These are phyloP conservation scores for Magnaporthiopsis rhizophila DNA, from an alignment of 2,329 filamentous ascomycete species.

Conservation along the genomic window DNA sequence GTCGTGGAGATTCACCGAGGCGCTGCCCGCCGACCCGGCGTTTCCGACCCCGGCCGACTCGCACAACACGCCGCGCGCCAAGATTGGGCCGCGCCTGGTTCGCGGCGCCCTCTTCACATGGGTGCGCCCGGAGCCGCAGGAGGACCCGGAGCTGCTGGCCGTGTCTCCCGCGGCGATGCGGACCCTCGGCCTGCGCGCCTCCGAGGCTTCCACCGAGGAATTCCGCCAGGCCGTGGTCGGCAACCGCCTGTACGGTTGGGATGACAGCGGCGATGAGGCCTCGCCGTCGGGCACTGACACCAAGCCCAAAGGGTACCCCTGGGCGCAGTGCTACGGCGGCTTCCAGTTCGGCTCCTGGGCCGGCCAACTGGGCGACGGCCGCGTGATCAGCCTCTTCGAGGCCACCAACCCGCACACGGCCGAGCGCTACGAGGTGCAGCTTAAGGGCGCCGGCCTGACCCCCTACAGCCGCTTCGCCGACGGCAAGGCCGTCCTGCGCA, in stretches of 20 bases:
- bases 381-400: conserved; percentile 92
- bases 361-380: conserved; percentile 87
- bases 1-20: conserved; percentile 57
- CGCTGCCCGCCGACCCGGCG: conserved; percentile 64
- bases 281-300: not conserved
- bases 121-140: conserved; percentile 69
- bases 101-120: conserved; percentile 82
- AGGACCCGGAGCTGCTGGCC: conserved; percentile 69
- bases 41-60: conserved; percentile 78
- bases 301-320: conserved; percentile 64
- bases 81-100: conserved; percentile 74
- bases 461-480: conserved; percentile 96
- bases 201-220: conserved; percentile 61
- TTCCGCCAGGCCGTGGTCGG: conserved; percentile 75
- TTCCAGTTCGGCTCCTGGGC: conserved; percentile 81
- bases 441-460: conserved; percentile 89
- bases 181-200: conserved; percentile 67
- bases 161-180: conserved; percentile 71
- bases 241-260: conserved; percentile 74
- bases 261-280: conserved; percentile 39
- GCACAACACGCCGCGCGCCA: conserved; percentile 68
- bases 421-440: conserved; percentile 78
- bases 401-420: conserved; percentile 64
- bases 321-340: conserved; percentile 97
- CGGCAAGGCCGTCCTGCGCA: conserved; percentile 85